A percentile compares a stretch with the other conserved stretches of the same genome.
These are phyloP conservation scores for Aphanomyces euteiches DNA, from an alignment of 352 stramenopile genomes.

Conservation along the genomic window DNA sequence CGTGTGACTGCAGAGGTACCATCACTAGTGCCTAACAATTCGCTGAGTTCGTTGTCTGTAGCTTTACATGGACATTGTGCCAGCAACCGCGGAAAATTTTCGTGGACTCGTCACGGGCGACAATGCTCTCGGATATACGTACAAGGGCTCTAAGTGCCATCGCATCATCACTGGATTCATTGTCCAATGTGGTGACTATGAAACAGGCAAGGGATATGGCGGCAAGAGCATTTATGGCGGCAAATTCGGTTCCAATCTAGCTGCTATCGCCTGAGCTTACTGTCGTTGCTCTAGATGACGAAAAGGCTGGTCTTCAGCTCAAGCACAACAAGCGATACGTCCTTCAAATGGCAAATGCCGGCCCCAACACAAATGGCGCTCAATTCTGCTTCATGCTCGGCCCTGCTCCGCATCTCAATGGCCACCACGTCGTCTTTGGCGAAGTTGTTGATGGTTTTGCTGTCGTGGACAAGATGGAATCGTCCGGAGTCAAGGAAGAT, in stretches of 20 bases:
- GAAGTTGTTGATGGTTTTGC: conserved; percentile 79
- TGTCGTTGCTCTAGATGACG: conserved; percentile 19
- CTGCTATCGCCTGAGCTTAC: neutral
- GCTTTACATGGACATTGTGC: conserved; percentile 93
- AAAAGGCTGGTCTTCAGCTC: conserved; percentile 48
- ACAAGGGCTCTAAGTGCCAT: conserved; percentile 90
- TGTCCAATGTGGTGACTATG: conserved; percentile 96
- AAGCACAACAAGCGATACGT: conserved; percentile 69
- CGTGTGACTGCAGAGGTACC: conserved; percentile 68
- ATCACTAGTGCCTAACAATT: neutral
- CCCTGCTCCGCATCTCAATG: conserved; percentile 66
- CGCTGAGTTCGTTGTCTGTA: conserved; percentile 39
- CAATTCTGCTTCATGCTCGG: conserved; percentile 99
- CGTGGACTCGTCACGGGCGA: conserved; percentile 95
- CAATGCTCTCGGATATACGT: conserved; percentile 87
- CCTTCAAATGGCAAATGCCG: conserved; percentile 98
- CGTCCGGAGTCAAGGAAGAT: conserved; percentile 54
- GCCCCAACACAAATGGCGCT: conserved; percentile 95
- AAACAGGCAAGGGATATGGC: conserved; percentile 89
- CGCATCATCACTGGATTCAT: conserved; percentile 97
- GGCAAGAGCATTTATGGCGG: conserved; percentile 96
- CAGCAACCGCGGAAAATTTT: conserved; percentile 99
- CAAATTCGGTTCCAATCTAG: conserved; percentile 82
- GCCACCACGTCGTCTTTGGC: conserved; percentile 83
- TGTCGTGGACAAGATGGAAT: conserved; percentile 81